A percentile compares a stretch with the other conserved stretches of the same genome.
These are phyloP conservation scores for Aspergillus saccharolyticus DNA, from an alignment of 495 filamentous ascomycete genomes.

Conservation along the genomic window DNA sequence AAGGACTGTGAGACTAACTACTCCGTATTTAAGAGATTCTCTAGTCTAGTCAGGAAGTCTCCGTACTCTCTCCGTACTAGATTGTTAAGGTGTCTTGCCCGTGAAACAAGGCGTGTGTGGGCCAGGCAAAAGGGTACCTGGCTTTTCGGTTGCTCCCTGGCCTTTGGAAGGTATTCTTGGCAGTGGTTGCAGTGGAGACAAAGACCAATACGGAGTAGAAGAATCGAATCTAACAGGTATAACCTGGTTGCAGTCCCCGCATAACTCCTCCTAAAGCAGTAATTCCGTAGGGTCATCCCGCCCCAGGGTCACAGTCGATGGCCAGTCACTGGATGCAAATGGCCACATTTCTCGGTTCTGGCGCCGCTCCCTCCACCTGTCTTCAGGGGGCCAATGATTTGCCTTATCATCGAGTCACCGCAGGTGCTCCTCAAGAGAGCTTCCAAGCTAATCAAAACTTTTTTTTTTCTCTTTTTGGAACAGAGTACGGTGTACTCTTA, in stretches of 20 bases:
- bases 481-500: too few relatives aligned
- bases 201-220: too few relatives aligned
- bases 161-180: constrained; percentile 15
- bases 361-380: constrained; percentile 6
- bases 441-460: constrained; percentile 4
- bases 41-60: too few relatives aligned
- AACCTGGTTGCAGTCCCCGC: constrained; percentile 12
- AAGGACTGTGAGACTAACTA: neutral
- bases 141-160: constrained; percentile 11
- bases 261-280: constrained; percentile 14
- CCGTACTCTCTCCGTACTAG: neutral
- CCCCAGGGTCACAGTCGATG: constrained; percentile 12
- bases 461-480: neutral
- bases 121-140: constrained; percentile 2
- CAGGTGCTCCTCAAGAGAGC: neutral
- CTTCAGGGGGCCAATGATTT: constrained; percentile 11
- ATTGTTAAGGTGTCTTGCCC: constrained; percentile 8
- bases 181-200: neutral
- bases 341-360: constrained; percentile 13
- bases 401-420: constrained; percentile 9
- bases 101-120: constrained; percentile 14
- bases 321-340: constrained; percentile 11
- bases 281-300: constrained; percentile 17
- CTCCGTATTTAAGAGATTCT: neutral
- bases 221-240: neutral